Base-by-base conservation (phyloP, 1,139 yeast species). In the Magnusiomyces ingens region DNA sequence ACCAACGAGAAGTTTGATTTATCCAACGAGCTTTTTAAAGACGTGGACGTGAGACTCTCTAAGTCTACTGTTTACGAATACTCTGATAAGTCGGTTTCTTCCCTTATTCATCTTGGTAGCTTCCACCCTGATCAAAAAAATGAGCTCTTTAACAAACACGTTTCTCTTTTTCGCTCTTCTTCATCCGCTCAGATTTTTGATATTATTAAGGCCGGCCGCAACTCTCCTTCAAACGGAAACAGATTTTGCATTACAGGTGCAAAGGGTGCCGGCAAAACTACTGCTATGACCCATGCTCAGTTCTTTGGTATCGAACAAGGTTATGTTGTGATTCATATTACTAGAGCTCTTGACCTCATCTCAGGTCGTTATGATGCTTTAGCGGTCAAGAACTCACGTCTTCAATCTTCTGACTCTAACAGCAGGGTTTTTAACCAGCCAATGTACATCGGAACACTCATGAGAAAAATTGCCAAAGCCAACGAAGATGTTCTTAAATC, bases 201-300 rank as follows among this genome's bases (percentile, higher is more conserved):
- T 1, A 60, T 75, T 10, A 61, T 71, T 21, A 49, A 62, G n/a
- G 56, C 60, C 4, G 63, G 63, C 6, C 37, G 49, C 10, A 47
- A 55, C 5, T 46, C 67, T 1, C 51, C 69, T 0, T 73, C 80
- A 1, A 62, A 65, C 17, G 62, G 69, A 12, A 85, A 82, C 65
- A 75, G 86, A 63, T 61, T 77, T 44, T 73, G 85, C 50, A 60
- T 91, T 21, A 69, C 80, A 36, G 98, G 98, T 45, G 82, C 77
- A 55, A 72, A 80, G 49, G 96, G 96, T 48, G 76, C 79, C 11
- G 98, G 98, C 11, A 91, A 91, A 71, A 79, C 93, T 2, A 80
- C 90, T 0, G 67, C 85, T 43, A 63, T 91, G 50, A 71, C 93
- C 0, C 96, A 91, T 67, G 75, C 84, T 1, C 85, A 85, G 54